Evolutionary conservation across 1,284 basidiomycete genomes (phyloP), one percentile per base, ranked within the genome.

Genomic region (Phlebopus sp.): DNA sequence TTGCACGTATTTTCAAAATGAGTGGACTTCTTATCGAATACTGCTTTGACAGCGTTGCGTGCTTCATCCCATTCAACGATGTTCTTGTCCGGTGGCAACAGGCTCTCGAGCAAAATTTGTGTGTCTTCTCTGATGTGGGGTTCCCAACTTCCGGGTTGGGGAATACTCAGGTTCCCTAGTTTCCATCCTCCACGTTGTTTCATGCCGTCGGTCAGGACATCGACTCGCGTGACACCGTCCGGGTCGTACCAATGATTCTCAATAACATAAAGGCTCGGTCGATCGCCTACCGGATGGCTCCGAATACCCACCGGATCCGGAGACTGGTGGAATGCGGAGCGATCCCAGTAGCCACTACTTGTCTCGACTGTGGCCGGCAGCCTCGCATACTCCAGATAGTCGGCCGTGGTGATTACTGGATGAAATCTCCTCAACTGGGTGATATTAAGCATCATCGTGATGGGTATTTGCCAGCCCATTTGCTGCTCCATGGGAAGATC

Each of bases 401-500:
- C 72, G 15, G 59, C 51, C 25, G 64, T 55, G 10, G 64, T 61
- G 50, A 73, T 41, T 31, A 69, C 63, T 7, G 68, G 62, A 37
- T 72, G 64, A 29, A 61, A 57, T 23, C 52, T 49, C 35, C 71
- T 68, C 14, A 75, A 46, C 35, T 66, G 67, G 5, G 70, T 66
- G 43, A 75, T 45, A 52, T 75, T 72, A 42, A 74, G 54, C 67
- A 74, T 72, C 43, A 55, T 43, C 14, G 57, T 58, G 18, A 64
- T 62, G 2, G 69, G 69, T 39, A 69, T 61, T 50, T 60, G 57
- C 63, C 58, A 69, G 18, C 54, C 59, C 66, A 71, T 67, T 54
- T 71, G 68, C 39, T 71, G 54, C 23, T 69, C 69, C 14, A 61
- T 52, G 15, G 69, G 64, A 44, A 68, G 49, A 14, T 65, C 57